Conservation (phyloP, 768 basidiomycete species). For the Collybia sordida region DNA sequence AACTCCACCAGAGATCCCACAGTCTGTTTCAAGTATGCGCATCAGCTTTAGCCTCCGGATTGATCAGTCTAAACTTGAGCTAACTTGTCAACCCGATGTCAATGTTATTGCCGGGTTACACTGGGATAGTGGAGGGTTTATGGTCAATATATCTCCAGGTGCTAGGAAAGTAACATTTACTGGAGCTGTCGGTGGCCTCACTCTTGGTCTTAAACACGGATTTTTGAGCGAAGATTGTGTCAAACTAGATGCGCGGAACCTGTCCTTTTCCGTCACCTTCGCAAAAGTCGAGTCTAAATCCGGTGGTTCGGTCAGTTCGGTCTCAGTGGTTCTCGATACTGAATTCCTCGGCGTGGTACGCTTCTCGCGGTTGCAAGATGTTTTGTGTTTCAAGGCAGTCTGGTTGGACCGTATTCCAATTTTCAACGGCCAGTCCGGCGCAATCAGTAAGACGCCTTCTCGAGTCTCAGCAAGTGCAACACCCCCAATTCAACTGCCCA, state of each 20-base stretch:
- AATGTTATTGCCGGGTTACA: slow-evolving; percentile 87
- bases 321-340: slow-evolving; percentile 83
- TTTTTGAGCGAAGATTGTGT: slow-evolving; percentile 84
- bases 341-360: slow-evolving; percentile 78
- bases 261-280: slow-evolving; percentile 76
- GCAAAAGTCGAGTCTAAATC: slow-evolving; percentile 43
- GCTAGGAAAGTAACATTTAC: slow-evolving; percentile 72
- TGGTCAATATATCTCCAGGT: slow-evolving; percentile 75
- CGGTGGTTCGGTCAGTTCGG: slow-evolving; percentile 41
- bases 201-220: slow-evolving; percentile 79
- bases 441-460: slow-evolving; percentile 21
- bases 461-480: slow-evolving; percentile 17
- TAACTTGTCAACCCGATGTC: slow-evolving; percentile 89
- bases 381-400: slow-evolving; percentile 93
- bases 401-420: slow-evolving; percentile 89
- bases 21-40: slow-evolving; percentile 52
- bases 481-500: slow-evolving; percentile 15
- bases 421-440: slow-evolving; percentile 45
- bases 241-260: slow-evolving; percentile 76
- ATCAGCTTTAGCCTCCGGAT: slow-evolving; percentile 89
- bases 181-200: slow-evolving; percentile 79
- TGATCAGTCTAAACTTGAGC: slow-evolving; percentile 81
- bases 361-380: slow-evolving; percentile 87
- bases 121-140: slow-evolving; percentile 95
- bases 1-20: slow-evolving; percentile 15